Conservation (phyloP, 192 early-diverging fungal genomes). For the Umbelopsis vinacea region DNA sequence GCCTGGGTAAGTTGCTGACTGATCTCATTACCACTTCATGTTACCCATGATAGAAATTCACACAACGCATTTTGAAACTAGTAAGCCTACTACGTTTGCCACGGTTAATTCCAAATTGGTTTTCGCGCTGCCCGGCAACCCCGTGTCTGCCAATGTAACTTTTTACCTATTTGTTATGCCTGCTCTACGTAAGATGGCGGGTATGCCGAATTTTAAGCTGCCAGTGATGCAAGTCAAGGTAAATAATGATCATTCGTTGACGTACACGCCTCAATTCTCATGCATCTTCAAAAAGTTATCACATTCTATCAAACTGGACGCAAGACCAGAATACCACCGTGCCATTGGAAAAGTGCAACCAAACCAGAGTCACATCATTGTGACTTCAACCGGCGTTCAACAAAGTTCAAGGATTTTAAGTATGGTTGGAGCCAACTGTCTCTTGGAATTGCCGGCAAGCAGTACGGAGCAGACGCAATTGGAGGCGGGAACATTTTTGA, state of each 20-base stretch:
- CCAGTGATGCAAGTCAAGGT: slow-evolving; percentile 65
- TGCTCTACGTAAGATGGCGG: slow-evolving; percentile 78
- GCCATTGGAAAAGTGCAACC: slow-evolving; percentile 43
- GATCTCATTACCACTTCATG: neutral
- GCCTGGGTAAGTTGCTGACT: slow-evolving; percentile 64
- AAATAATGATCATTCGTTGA: slow-evolving; percentile 25
- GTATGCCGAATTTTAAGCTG: slow-evolving; percentile 55
- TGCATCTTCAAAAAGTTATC: slow-evolving; percentile 39
- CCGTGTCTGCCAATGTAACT: slow-evolving; percentile 87
- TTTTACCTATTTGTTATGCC: slow-evolving; percentile 92
- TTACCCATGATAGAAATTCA: neutral
- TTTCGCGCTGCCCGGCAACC: slow-evolving; percentile 95
- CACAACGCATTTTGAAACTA: slow-evolving; percentile 26
- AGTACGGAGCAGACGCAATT: slow-evolving; percentile 22
- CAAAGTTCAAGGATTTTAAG: slow-evolving; percentile 80
- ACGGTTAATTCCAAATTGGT: slow-evolving; percentile 68
- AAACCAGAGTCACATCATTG: slow-evolving; percentile 46
- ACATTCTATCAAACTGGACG: slow-evolving; percentile 61
- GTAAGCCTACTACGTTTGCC: slow-evolving; percentile 96
- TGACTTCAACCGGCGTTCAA: slow-evolving; percentile 70
- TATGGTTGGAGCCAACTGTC: slow-evolving; percentile 77
- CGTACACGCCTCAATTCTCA: neutral
- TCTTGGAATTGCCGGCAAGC: slow-evolving; percentile 72
- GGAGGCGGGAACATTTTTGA: neutral
- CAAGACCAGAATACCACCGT: slow-evolving; percentile 72